phyloP scores from a whole-genome alignment of 2,329 filamentous ascomycete species.

The Alternaria infectoria region DNA sequence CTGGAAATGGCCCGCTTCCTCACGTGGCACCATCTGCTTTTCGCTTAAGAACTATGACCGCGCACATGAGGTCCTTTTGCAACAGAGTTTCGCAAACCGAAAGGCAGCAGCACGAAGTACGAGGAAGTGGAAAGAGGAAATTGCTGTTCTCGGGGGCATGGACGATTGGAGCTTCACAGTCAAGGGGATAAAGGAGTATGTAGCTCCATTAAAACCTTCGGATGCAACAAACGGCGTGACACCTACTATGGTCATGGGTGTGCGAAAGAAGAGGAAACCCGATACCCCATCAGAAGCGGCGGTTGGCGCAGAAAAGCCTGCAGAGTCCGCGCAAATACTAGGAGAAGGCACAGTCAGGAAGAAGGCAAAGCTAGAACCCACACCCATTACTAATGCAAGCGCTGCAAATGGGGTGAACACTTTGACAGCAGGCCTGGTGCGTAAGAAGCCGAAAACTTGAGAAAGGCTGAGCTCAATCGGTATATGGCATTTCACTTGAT shows the following conservation, averaged over 20 bases:
- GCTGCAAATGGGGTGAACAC: constrained; percentile 34
- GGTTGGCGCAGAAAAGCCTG: neutral
- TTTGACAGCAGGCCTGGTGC: constrained; percentile 38
- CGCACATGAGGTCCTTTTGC: constrained; percentile 71
- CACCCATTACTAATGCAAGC: constrained; percentile 5
- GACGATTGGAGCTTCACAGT: constrained; percentile 39
- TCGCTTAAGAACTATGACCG: constrained; percentile 70
- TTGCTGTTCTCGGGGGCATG: constrained; percentile 53
- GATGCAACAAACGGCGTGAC: constrained; percentile 6
- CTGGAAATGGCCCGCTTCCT: constrained; percentile 69
- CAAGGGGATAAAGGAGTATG: constrained; percentile 31
- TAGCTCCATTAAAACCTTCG: neutral
- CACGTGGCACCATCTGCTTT: constrained; percentile 69
- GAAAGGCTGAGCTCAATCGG: neutral
- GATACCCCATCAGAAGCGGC: constrained; percentile 15
- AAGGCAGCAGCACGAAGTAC: constrained; percentile 70
- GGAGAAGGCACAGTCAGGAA: constrained; percentile 38
- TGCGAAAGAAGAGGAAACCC: constrained; percentile 46
- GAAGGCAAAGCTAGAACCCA: constrained; percentile 38
- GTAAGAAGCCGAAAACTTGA: constrained; percentile 44
- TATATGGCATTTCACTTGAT: neutral
- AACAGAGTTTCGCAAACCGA: constrained; percentile 74
- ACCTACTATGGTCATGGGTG: constrained; percentile 35
- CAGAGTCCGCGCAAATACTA: constrained; percentile 20
- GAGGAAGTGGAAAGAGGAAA: constrained; percentile 72